Evolutionary conservation across 805 yeast genomes (phyloP).

Genomic region (Cyberlindnera xylosilytica): DNA sequence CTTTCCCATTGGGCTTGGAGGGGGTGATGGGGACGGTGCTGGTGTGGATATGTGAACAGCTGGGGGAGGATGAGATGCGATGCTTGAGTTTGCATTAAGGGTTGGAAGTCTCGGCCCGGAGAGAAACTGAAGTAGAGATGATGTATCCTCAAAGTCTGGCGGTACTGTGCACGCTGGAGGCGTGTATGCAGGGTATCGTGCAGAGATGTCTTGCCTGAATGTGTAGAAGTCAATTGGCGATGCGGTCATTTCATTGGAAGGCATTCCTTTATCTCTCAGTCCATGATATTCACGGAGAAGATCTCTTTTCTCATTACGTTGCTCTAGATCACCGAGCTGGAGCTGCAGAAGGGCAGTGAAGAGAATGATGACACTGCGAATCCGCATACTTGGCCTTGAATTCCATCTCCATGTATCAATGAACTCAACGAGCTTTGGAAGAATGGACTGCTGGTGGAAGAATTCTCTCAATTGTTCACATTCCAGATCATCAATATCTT

Average conservation of each 20-base stretch:
- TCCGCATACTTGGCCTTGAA: conserved; percentile 39
- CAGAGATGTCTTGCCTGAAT: conserved; percentile 67
- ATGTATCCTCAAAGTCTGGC: conserved; percentile 42
- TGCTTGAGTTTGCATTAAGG: conserved; percentile 26
- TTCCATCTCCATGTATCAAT: conserved; percentile 70
- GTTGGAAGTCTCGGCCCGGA: conserved; percentile 54
- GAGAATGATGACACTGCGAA: conserved; percentile 54
- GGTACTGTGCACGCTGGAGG: conserved; percentile 52
- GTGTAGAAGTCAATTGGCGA: conserved; percentile 85
- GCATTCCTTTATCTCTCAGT: conserved; percentile 18
- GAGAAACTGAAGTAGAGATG: conserved; percentile 56
- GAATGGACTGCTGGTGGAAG: conserved; percentile 35
- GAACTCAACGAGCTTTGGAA: conserved; percentile 43
- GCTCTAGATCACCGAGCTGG: conserved; percentile 57
- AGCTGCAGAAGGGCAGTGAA: conserved; percentile 52
- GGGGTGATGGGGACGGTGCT: conserved; percentile 71
- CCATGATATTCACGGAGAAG: conserved; percentile 43
- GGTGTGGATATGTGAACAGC: conserved; percentile 80
- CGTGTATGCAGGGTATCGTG: conserved; percentile 70
- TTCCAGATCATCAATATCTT: conserved; percentile 7
- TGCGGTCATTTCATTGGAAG: conserved; percentile 34
- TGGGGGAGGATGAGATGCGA: conserved; percentile 48
- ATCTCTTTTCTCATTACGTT: conserved; percentile 41
- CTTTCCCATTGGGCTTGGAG: conserved; percentile 40
- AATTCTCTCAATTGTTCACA: not conserved